Percentiles rank a stretch among this genome's conserved stretches.
phyloP scores from a whole-genome alignment of 768 basidiomycete genomes.

The Boletus speciosus region DNA sequence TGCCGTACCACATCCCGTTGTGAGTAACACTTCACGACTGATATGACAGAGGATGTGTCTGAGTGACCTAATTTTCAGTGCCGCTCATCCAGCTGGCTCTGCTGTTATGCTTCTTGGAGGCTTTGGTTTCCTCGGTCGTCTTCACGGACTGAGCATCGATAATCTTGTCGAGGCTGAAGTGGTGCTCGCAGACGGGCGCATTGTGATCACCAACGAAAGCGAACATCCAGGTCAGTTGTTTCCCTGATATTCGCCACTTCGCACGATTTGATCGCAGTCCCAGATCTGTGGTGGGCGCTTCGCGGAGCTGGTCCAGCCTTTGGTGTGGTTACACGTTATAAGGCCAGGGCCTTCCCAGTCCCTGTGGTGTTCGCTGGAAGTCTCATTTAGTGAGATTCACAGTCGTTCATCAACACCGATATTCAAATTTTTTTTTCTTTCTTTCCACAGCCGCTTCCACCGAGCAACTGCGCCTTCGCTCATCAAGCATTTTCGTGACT shows the following conservation, averaged over 20 bases:
- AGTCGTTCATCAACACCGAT: not conserved
- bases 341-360: constrained; percentile 83
- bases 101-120: constrained; percentile 83
- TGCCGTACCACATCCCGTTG: constrained; percentile 83
- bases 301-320: constrained; percentile 81
- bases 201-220: constrained; percentile 70
- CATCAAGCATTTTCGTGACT: constrained; percentile 90
- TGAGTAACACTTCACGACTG: constrained; percentile 35
- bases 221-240: constrained; percentile 59
- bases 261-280: not conserved
- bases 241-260: not conserved
- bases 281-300: constrained; percentile 87
- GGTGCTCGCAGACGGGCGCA: constrained; percentile 86
- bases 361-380: constrained; percentile 92
- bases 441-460: constrained; percentile 69
- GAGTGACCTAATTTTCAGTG: constrained; percentile 38
- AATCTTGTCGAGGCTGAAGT: constrained; percentile 90
- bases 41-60: not conserved
- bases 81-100: constrained; percentile 77
- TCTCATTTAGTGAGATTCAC: constrained; percentile 72
- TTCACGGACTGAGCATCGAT: constrained; percentile 85
- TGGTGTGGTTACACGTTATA: constrained; percentile 86
- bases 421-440: constrained; percentile 4
- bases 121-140: constrained; percentile 82
- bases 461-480: constrained; percentile 82